Percentiles rank a stretch among this genome's conserved stretches.
These are phyloP conservation scores for Neoarthrinium moseri DNA, from an alignment of 2,329 filamentous ascomycete species.

Conservation along the genomic window DNA sequence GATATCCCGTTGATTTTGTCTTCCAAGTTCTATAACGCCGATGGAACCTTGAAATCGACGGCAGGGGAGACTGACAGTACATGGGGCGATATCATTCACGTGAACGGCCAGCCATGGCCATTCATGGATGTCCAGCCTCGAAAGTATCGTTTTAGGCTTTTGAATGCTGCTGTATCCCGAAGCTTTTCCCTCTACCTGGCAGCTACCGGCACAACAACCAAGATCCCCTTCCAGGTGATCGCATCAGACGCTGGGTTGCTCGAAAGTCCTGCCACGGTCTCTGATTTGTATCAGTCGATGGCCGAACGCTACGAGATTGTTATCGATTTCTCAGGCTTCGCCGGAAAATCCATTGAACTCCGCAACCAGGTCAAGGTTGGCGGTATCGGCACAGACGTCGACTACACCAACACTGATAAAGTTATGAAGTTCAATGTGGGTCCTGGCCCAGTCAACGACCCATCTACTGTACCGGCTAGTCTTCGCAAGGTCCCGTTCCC, in stretches of 20 bases:
- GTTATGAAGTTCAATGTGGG: conserved; percentile 52
- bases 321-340: conserved; percentile 50
- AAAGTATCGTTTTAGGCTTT: conserved; percentile 57
- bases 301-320: conserved; percentile 59
- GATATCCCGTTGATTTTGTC: conserved; percentile 51
- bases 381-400: conserved; percentile 40
- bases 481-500: conserved; percentile 39
- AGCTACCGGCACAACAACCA: conserved; percentile 26
- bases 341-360: conserved; percentile 46
- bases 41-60: conserved; percentile 48
- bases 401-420: conserved; percentile 50
- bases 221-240: conserved; percentile 49
- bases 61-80: conserved; percentile 42
- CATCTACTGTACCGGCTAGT: conserved; percentile 28
- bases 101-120: conserved; percentile 60
- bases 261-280: conserved; percentile 38
- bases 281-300: conserved; percentile 46
- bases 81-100: conserved; percentile 56
- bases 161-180: conserved; percentile 47
- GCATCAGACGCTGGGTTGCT: conserved; percentile 54
- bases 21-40: conserved; percentile 49
- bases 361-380: conserved; percentile 31
- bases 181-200: conserved; percentile 48
- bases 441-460: conserved; percentile 31
- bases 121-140: conserved; percentile 55